phyloP scores from a whole-genome alignment of 176 grass and related monocot species.

The Puya raimondii region DNA sequence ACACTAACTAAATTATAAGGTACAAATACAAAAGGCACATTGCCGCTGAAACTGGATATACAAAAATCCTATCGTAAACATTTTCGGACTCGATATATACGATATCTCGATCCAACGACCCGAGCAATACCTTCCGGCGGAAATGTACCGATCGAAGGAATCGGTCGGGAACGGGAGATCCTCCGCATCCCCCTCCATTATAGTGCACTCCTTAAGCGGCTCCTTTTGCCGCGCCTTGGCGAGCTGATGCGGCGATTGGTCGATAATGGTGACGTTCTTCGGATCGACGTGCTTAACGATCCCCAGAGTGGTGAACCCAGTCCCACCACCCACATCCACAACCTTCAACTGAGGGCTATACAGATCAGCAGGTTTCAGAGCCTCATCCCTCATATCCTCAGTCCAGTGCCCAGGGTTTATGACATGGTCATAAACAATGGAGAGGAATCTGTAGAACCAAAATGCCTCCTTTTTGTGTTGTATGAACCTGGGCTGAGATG shows the following conservation, averaged over 20 bases:
- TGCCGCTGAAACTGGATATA: no score
- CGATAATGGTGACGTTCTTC: conserved; percentile 76
- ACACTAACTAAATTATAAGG: no score
- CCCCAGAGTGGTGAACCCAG: conserved; percentile 71
- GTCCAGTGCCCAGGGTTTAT: conserved; percentile 94
- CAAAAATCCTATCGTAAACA: no score
- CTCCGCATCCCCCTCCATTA: conserved; percentile 89
- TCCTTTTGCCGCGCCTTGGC: conserved; percentile 74
- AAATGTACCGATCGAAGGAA: conserved; percentile 72
- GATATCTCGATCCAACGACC: neutral
- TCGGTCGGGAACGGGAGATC: conserved; percentile 75
- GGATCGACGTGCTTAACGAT: conserved; percentile 61
- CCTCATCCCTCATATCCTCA: conserved; percentile 94
- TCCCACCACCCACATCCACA: conserved; percentile 86
- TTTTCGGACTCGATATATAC: neutral
- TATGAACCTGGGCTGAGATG: conserved; percentile 68
- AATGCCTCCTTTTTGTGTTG: conserved; percentile 99
- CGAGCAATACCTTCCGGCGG: conserved; percentile 58
- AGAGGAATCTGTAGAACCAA: conserved; percentile 98
- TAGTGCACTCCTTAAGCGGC: conserved; percentile 54
- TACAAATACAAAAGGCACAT: no score
- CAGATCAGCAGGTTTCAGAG: conserved; percentile 67
- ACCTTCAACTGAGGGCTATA: conserved; percentile 42
- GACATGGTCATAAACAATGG: conserved; percentile 89
- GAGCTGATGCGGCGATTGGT: conserved; percentile 93